phyloP scores from a whole-genome alignment of 371 early-diverging fungal genomes.

The Nematocida homosporus region DNA sequence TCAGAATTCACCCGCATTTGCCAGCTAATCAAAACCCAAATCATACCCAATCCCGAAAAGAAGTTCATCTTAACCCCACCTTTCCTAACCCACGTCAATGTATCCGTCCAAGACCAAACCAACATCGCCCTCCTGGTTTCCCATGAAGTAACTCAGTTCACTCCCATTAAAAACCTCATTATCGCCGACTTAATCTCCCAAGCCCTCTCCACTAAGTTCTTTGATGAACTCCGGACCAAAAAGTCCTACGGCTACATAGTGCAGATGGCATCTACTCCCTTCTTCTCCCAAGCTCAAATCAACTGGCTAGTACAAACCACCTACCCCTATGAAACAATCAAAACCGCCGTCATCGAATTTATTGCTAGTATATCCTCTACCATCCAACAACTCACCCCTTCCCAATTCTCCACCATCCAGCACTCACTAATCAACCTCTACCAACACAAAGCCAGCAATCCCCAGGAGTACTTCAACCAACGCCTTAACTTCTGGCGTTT shows the following conservation, averaged over 20 bases:
- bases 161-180: not conserved
- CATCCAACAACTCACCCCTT: no score
- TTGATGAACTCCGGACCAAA: conserved; percentile 63
- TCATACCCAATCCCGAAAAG: not conserved
- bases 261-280: not conserved
- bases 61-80: not conserved
- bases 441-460: no score
- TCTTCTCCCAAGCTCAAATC: conserved; percentile 24
- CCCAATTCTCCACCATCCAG: no score
- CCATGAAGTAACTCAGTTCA: not conserved
- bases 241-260: conserved; percentile 65
- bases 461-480: no score
- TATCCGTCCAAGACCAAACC: conserved; percentile 24
- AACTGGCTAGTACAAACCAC: conserved; percentile 58
- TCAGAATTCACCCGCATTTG: conserved; percentile 16
- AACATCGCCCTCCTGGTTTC: conserved; percentile 36
- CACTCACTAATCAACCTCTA: no score
- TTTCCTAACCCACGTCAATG: not conserved
- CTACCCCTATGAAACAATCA: conserved; percentile 44
- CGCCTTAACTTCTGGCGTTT: no score
- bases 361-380: no score
- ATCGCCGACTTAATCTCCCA: conserved; percentile 25
- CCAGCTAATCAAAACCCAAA: not conserved
- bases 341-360: no score
- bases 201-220: conserved; percentile 55